Conservation (phyloP, 2,329 filamentous ascomycete species). For the Talaromyces amestolkiae region DNA sequence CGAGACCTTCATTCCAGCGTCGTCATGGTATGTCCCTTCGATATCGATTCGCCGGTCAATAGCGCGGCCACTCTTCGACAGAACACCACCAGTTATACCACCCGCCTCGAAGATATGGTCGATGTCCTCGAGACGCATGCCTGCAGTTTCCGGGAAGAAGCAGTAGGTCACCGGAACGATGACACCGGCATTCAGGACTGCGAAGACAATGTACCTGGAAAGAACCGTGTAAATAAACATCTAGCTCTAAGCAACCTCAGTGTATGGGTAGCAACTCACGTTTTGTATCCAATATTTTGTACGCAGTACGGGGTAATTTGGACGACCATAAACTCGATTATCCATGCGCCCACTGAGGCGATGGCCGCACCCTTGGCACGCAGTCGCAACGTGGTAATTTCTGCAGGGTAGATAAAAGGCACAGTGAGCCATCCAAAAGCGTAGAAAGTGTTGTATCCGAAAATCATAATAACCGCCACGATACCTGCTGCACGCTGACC, state of each 20-base stretch:
- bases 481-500: slow-evolving; percentile 19
- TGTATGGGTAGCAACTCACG: slow-evolving; percentile 22
- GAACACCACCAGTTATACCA: slow-evolving; percentile 39
- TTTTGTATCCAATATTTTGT: slow-evolving; percentile 28
- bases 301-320: slow-evolving; percentile 24
- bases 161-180: slow-evolving; percentile 58
- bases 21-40: not conserved
- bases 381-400: slow-evolving; percentile 25
- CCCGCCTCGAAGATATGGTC: slow-evolving; percentile 44
- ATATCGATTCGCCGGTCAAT: not conserved
- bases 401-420: slow-evolving; percentile 31
- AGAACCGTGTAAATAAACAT: not conserved
- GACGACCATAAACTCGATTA: slow-evolving; percentile 23
- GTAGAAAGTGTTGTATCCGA: slow-evolving; percentile 53
- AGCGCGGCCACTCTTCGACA: slow-evolving; percentile 25
- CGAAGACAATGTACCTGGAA: slow-evolving; percentile 29
- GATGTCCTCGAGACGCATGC: slow-evolving; percentile 64
- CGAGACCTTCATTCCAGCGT: not conserved
- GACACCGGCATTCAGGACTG: slow-evolving; percentile 22
- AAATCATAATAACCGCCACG: slow-evolving; percentile 50
- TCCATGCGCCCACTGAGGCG: slow-evolving; percentile 31
- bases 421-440: slow-evolving; percentile 44
- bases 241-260: not conserved
- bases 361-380: slow-evolving; percentile 21
- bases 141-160: slow-evolving; percentile 64